phyloP scores from a whole-genome alignment of 2,329 filamentous ascomycete species.

The Fusarium begoniae region DNA sequence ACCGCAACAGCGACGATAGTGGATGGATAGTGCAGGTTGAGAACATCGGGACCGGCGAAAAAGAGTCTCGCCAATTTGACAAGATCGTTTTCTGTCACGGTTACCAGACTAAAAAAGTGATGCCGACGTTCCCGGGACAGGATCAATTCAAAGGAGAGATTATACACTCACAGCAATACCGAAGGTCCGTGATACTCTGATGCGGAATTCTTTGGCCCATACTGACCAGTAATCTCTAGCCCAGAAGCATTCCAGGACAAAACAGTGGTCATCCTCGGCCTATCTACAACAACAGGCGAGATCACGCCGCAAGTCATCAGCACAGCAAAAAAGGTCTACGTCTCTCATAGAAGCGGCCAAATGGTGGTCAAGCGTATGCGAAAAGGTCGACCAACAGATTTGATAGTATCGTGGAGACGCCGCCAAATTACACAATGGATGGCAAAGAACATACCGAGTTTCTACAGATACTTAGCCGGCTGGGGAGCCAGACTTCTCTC shows the following conservation, averaged over 20 bases:
- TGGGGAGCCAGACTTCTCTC: background rate
- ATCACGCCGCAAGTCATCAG: background rate
- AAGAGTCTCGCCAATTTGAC: background rate
- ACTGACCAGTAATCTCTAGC: background rate
- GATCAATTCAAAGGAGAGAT: background rate
- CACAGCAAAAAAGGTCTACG: slow-evolving; percentile 11
- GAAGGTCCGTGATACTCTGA: background rate
- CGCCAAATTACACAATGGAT: slow-evolving; percentile 20
- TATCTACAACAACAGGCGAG: slow-evolving; percentile 12
- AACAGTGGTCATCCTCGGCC: slow-evolving; percentile 11
- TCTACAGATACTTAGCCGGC: background rate
- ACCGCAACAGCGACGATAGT: background rate
- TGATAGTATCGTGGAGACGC: slow-evolving; percentile 14
- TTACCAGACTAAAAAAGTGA: slow-evolving; percentile 9
- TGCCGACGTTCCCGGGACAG: slow-evolving; percentile 17
- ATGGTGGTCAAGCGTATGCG: slow-evolving; percentile 5
- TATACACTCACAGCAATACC: slow-evolving; percentile 20
- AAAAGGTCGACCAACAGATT: slow-evolving; percentile 6
- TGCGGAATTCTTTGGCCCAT: accelerated
- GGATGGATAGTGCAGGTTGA: slow-evolving; percentile 11
- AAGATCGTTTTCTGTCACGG: slow-evolving; percentile 27
- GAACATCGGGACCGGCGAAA: background rate
- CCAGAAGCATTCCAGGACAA: background rate
- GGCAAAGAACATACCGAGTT: background rate
- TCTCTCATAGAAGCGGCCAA: slow-evolving; percentile 20